A percentile compares a stretch with the other conserved stretches of the same genome.
phyloP scores from a whole-genome alignment of 2,329 filamentous ascomycete species.

The Aspergillus pseudoterreus region DNA sequence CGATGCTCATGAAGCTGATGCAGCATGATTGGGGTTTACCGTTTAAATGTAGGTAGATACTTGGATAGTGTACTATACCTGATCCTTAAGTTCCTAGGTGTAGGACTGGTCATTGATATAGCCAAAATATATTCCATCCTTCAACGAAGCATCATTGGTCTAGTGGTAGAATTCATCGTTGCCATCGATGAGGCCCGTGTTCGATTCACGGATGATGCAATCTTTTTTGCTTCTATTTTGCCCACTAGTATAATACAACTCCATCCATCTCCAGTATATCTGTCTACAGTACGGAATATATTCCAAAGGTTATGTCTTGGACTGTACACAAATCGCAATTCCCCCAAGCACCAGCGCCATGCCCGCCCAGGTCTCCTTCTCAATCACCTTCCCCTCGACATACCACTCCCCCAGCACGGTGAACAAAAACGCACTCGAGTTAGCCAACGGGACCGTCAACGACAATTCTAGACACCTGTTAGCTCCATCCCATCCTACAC shows the following conservation, averaged over 20 bases:
- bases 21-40: background rate
- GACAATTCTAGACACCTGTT: conserved; percentile 64
- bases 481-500: background rate
- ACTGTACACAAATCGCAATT: conserved; percentile 77
- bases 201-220: conserved; percentile 46
- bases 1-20: conserved; percentile 12
- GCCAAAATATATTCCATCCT: too few relatives aligned
- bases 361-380: conserved; percentile 76
- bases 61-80: too few relatives aligned
- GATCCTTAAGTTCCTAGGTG: too few relatives aligned
- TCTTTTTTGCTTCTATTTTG: conserved; percentile 9
- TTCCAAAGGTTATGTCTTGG: conserved; percentile 25
- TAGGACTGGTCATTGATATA: too few relatives aligned
- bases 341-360: conserved; percentile 75
- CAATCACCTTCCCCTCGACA: conserved; percentile 87
- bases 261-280: background rate
- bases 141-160: conserved; percentile 37
- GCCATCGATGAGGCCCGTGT: conserved; percentile 47
- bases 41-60: conserved; percentile 11
- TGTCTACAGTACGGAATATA: too few relatives aligned
- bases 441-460: conserved; percentile 90
- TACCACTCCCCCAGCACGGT: conserved; percentile 94
- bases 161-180: conserved; percentile 46
- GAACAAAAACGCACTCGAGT: conserved; percentile 92
- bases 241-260: background rate